Evolutionary conservation across 2,329 filamentous ascomycete genomes (phyloP), one percentile per base, ranked within the genome.

Genomic region (Colletotrichum sansevieriae): DNA sequence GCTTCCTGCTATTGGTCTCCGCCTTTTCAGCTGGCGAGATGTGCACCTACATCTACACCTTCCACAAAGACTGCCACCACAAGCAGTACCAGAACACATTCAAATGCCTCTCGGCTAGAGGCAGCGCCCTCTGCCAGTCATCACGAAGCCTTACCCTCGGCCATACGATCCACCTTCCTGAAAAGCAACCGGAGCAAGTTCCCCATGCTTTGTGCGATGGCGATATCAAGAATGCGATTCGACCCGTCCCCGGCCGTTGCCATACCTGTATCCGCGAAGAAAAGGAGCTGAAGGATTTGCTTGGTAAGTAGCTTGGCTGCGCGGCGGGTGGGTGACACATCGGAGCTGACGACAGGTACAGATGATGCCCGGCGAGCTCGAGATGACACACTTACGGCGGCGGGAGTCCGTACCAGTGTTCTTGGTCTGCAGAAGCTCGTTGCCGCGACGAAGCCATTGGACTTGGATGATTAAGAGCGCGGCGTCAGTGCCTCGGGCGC

Each of bases 1-100:
- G 6, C 7, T 29, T 8, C 29, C 7, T 29, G 29, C 29, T 29
- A 7, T 9, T 29, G 29, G 9, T 29, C 29, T 29, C 29, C 29
- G 29, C 29, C 29, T 9, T 39, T 9, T 3, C 33, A 55, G 52
- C 58, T 33, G 12, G 18, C 5, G 62, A 12, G 41, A 81, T 81
- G 79, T 81, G 79, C 62, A 72, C 72, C 70, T 73, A 78, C 56
- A 68, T 78, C 54, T 76, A 74, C 62, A 77, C 72, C 20, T 66
- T 73, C 41, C 65, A 68, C 49, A 70, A 72, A 8, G 65, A 65
- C 3, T 81, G 79, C 74, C 58, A 59, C 25, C 78, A 80, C 70
- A 73, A 65, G 55, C 60, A 73, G 55, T 80, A 77, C 71, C 78
- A 80, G 54, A 80, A 78, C 74, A 79, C 76, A 7, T 76, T 71